A percentile compares a stretch with the other conserved stretches of the same genome.
Evolutionary conservation across 164 flowering plant genomes (phyloP).

Genomic region (Umbellularia californica): DNA sequence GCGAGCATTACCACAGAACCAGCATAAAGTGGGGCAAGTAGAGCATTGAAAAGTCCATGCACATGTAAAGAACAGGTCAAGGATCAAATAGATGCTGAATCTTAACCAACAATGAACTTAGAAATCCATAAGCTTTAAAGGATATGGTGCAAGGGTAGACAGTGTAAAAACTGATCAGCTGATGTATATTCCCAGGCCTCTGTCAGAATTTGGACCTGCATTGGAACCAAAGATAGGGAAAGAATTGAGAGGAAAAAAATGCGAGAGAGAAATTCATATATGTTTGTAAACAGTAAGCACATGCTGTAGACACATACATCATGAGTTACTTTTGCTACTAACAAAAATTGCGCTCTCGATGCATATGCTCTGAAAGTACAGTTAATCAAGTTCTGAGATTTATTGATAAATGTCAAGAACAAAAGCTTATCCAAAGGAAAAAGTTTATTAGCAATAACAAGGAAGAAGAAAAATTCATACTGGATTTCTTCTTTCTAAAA

Average conservation of each 20-base stretch:
- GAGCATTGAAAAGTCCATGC: slow-evolving; percentile 96
- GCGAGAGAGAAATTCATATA: not conserved
- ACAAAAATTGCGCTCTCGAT: no score
- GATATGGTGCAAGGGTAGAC: slow-evolving; percentile 99
- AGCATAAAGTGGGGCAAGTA: slow-evolving; percentile 94
- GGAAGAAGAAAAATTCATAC: no score
- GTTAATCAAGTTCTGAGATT: no score
- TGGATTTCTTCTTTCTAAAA: no score
- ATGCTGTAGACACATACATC: not conserved
- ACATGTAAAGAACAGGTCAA: slow-evolving; percentile 75
- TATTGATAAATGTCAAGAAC: no score
- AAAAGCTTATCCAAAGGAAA: no score
- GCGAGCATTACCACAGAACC: slow-evolving; percentile 63
- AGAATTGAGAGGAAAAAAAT: not conserved
- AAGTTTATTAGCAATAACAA: no score
- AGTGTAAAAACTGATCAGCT: slow-evolving; percentile 78
- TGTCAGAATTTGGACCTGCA: slow-evolving; percentile 83
- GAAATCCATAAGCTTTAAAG: slow-evolving; percentile 17
- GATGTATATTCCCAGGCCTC: slow-evolving; percentile 91
- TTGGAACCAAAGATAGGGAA: slow-evolving; percentile 5
- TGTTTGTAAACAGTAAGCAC: not conserved
- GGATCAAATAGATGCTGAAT: slow-evolving; percentile 25
- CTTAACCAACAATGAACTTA: slow-evolving; percentile 6
- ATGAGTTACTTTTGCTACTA: no score
- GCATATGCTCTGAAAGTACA: no score